A percentile compares a stretch with the other conserved stretches of the same genome.
phyloP scores from a whole-genome alignment of 495 filamentous ascomycete species.

The Penicillium soppii region DNA sequence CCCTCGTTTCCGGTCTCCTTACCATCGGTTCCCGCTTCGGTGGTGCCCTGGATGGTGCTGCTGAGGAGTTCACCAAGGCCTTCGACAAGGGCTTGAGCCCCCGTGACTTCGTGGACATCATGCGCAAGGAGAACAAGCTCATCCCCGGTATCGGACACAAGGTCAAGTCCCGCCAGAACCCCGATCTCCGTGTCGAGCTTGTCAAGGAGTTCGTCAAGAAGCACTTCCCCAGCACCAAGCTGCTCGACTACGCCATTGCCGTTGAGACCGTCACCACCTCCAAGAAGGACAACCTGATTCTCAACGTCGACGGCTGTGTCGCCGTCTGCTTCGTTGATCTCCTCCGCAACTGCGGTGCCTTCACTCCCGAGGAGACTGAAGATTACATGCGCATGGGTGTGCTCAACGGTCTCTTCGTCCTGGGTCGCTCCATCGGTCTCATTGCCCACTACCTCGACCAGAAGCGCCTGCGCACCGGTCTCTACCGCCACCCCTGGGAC shows the following conservation, averaged over 20 bases:
- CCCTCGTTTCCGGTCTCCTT: constrained; percentile 92
- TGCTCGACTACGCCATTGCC: constrained; percentile 96
- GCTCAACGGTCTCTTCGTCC: constrained; percentile 97
- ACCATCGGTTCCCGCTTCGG: constrained; percentile 98
- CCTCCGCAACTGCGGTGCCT: constrained; percentile 96
- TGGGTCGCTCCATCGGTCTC: constrained; percentile 93
- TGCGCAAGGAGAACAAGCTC: constrained; percentile 99
- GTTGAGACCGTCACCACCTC: constrained; percentile 98
- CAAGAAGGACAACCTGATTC: constrained; percentile 99
- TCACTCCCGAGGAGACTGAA: constrained; percentile 60
- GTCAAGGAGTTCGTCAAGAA: constrained; percentile 98
- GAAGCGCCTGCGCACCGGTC: constrained; percentile 95
- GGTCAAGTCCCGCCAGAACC: constrained; percentile 99
- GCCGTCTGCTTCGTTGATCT: constrained; percentile 99
- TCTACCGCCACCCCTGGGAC: constrained; percentile 99
- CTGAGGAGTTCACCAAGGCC: constrained; percentile 97
- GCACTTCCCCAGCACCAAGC: constrained; percentile 94
- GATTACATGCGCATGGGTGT: constrained; percentile 83
- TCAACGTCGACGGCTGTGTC: constrained; percentile 97
- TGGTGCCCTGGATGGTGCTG: constrained; percentile 96
- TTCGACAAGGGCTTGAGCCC: constrained; percentile 97
- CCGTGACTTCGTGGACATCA: constrained; percentile 96
- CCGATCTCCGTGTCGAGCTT: constrained; percentile 97
- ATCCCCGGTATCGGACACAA: constrained; percentile 99
- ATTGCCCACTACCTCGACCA: constrained; percentile 99